Conservation (phyloP, 148 eudicot species). For the Vaccinium darrowii region DNA sequence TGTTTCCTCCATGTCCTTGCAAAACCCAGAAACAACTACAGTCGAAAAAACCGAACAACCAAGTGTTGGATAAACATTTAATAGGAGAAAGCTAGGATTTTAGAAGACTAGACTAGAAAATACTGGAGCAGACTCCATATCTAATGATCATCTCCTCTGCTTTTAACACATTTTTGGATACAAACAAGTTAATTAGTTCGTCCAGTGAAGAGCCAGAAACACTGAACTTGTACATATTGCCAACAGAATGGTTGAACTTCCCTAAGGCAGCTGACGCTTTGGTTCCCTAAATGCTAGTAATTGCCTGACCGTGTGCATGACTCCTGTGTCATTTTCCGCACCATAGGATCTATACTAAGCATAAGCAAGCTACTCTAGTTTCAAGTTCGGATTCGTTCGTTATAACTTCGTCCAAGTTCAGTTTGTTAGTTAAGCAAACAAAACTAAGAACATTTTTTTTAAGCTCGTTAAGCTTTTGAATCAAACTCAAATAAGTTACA, state of each 20-base stretch:
- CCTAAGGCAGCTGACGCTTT: not conserved
- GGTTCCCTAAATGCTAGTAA: not conserved
- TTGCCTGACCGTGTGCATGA: no score
- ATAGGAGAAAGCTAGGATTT: not conserved
- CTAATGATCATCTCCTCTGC: no score
- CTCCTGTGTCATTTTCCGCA: no score
- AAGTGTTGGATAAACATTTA: not conserved
- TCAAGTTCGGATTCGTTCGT: not conserved
- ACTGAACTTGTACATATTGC: not conserved
- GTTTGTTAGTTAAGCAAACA: not conserved
- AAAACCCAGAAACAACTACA: not conserved
- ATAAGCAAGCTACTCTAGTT: not conserved
- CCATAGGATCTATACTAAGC: not conserved
- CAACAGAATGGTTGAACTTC: not conserved
- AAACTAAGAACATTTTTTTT: not conserved
- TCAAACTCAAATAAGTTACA: not conserved
- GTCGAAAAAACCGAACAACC: not conserved
- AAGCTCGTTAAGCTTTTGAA: not conserved
- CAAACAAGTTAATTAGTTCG: not conserved
- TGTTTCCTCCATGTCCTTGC: not conserved
- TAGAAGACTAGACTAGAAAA: not conserved
- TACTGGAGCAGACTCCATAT: not conserved
- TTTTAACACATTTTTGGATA: no score
- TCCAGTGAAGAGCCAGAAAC: not conserved
- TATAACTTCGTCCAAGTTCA: not conserved